Evolutionary conservation across 148 eudicot species (phyloP), one percentile per base, ranked within the genome.

Genomic region (Agrostemma githago): DNA sequence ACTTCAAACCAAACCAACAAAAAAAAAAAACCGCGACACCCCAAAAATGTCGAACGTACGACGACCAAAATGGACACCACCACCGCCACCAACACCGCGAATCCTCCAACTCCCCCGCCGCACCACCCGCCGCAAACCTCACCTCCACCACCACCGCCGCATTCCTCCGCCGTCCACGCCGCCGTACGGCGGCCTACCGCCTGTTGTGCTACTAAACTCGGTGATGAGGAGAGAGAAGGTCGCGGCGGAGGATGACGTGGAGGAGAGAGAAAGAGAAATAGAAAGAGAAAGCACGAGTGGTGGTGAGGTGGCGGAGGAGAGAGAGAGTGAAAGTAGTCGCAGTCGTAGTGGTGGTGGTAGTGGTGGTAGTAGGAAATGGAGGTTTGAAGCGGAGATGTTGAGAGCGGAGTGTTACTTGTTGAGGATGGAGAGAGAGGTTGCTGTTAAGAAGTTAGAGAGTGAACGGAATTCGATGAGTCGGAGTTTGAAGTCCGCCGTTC

Each of bases 331-430:
- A 26, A 26, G 34, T 26, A 26, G 34, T 26, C 34, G 34, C 34
- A 26, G 34, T 26, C 34, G 34, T 20, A 72, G 70, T 0, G 76
- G 51, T 5, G 70, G 21, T 9, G 66, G 20, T 19, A 82, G 51
- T 5, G 70, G 21, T 9, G 66, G 20, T 19, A 82, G 74, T 40
- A 66, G 90, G 76, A 83, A 85, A 41, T 88, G 92, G 93, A 74
- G 81, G 85, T 91, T 94, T 76, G 88, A 94, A 68, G 89, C 91
- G 11, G 97, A 94, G 81, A 88, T 88, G 58, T 71, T 94, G 72
- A 87, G 97, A 71, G 98, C 93, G 0, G 98, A 94, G 74, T 91
- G 97, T 77, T 87, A 83, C 68, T 83, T 86, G 12, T 66, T 94
- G 81, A 85, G 98, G 72, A 82, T 81, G 84, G 96, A 95, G 61